Conservation (phyloP, 2,329 filamentous ascomycete genomes). For the Colletotrichum acutatum region DNA sequence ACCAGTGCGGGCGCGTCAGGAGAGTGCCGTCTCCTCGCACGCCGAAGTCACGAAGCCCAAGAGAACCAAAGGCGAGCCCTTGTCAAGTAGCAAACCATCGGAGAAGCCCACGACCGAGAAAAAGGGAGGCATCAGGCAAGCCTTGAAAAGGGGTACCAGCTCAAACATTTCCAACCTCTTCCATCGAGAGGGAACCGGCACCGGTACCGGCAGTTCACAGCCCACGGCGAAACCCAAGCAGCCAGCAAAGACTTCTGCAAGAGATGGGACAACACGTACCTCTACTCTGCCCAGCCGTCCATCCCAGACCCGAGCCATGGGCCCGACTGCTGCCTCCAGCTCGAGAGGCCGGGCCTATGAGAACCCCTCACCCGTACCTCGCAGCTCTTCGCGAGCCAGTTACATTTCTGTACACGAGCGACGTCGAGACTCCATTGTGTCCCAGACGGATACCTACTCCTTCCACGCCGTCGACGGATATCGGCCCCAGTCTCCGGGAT, state of each 20-base stretch:
- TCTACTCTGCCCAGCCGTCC: slow-evolving; percentile 8
- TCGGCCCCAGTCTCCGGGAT: slow-evolving; percentile 56
- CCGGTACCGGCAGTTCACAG: slow-evolving; percentile 30
- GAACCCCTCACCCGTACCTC: slow-evolving; percentile 41
- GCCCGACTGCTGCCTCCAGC: slow-evolving; percentile 33
- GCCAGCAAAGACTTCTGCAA: slow-evolving; percentile 34
- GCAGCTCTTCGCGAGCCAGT: slow-evolving; percentile 58
- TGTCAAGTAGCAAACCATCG: slow-evolving; percentile 35
- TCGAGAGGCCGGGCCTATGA: slow-evolving; percentile 36
- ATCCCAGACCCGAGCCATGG: slow-evolving; percentile 29
- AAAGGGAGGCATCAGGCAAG: slow-evolving; percentile 59
- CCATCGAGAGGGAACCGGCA: slow-evolving; percentile 55
- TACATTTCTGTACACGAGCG: slow-evolving; percentile 63
- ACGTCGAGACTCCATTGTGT: slow-evolving; percentile 64
- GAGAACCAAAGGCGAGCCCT: slow-evolving; percentile 42
- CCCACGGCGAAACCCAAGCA: slow-evolving; percentile 37
- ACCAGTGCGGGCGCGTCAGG: slow-evolving; percentile 34
- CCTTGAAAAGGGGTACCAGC: slow-evolving; percentile 60
- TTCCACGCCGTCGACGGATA: slow-evolving; percentile 58
- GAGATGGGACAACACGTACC: slow-evolving; percentile 3
- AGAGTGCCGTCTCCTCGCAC: slow-evolving; percentile 37
- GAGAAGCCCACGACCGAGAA: slow-evolving; percentile 51
- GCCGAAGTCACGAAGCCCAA: slow-evolving; percentile 43
- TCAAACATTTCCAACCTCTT: slow-evolving; percentile 60
- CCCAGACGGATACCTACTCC: slow-evolving; percentile 66